A percentile compares a stretch with the other conserved stretches of the same genome.
phyloP scores from a whole-genome alignment of 768 basidiomycete genomes.

The Lentinula sp. region DNA sequence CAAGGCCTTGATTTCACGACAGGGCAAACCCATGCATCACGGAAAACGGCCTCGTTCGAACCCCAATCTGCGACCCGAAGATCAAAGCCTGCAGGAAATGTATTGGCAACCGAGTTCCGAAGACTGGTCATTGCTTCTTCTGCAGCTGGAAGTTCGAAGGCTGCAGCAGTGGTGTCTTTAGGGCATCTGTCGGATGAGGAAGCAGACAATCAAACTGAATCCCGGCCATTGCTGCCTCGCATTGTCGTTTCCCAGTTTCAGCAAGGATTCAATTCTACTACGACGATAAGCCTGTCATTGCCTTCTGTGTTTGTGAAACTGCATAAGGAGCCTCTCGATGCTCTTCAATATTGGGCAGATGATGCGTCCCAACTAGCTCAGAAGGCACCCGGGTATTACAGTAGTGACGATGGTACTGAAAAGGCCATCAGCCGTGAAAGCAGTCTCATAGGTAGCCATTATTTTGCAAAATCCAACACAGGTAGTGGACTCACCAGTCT shows the following conservation, averaged over 20 bases:
- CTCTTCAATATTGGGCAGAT: conserved; percentile 84
- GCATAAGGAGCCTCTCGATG: conserved; percentile 64
- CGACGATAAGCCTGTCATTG: conserved; percentile 33
- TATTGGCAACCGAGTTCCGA: not conserved
- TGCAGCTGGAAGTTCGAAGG: not conserved
- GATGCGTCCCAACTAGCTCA: conserved; percentile 74
- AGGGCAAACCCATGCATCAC: not conserved
- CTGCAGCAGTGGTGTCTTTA: not conserved
- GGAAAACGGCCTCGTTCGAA: not conserved
- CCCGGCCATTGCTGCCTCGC: not conserved
- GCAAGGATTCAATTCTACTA: not conserved
- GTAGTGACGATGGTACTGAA: conserved; percentile 19
- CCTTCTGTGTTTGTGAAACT: conserved; percentile 61
- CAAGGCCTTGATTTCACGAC: conserved; percentile 33
- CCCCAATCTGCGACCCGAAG: not conserved
- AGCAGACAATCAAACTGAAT: not conserved
- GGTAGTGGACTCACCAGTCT: conserved; percentile 36
- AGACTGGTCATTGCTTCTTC: conserved; percentile 1
- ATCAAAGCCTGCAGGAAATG: not conserved
- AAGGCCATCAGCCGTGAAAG: conserved; percentile 42
- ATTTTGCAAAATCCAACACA: conserved; percentile 53
- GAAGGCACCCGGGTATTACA: conserved; percentile 22
- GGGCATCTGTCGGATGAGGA: not conserved
- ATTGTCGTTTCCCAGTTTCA: not conserved
- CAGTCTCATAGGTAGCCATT: conserved; percentile 76